Percentiles rank a stretch among this genome's conserved stretches.
These are phyloP conservation scores for Xylaria digitata DNA, from an alignment of 2,329 filamentous ascomycete species.

Conservation along the genomic window DNA sequence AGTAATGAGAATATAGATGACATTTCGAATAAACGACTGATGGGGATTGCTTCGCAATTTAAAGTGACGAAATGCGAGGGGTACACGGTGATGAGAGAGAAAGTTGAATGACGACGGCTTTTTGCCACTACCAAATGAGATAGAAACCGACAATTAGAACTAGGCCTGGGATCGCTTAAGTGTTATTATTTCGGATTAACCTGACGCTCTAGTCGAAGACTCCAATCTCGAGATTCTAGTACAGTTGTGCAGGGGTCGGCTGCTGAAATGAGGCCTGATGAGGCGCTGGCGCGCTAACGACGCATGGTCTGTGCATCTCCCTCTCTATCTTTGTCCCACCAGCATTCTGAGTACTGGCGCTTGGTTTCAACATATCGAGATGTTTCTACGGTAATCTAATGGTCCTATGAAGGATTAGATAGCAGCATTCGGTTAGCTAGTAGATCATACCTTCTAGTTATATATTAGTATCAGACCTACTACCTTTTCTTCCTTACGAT, in stretches of 20 bases:
- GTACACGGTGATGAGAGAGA: background rate
- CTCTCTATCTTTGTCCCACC: background rate
- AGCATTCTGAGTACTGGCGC: too few relatives aligned
- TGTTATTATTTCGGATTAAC: background rate
- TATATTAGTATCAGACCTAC: too few relatives aligned
- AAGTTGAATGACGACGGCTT: background rate
- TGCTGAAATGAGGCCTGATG: slow-evolving; percentile 7
- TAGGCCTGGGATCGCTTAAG: background rate
- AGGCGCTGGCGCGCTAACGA: slow-evolving; percentile 9
- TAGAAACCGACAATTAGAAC: background rate
- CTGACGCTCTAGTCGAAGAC: background rate
- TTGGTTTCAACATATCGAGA: too few relatives aligned
- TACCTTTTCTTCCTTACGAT: too few relatives aligned
- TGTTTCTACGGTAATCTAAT: too few relatives aligned
- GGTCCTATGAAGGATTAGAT: too few relatives aligned
- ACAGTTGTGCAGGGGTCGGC: background rate
- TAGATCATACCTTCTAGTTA: too few relatives aligned
- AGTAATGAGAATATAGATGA: slow-evolving; percentile 65
- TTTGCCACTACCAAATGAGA: background rate
- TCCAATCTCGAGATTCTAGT: background rate
- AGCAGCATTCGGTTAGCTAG: too few relatives aligned
- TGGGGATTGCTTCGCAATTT: background rate
- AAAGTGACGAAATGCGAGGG: background rate
- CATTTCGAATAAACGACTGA: slow-evolving; percentile 50
- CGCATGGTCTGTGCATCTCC: slow-evolving; percentile 27